These are phyloP conservation scores for Alternaria metachromatica DNA, from an alignment of 2,329 filamentous ascomycete species.

Conservation along the genomic window DNA sequence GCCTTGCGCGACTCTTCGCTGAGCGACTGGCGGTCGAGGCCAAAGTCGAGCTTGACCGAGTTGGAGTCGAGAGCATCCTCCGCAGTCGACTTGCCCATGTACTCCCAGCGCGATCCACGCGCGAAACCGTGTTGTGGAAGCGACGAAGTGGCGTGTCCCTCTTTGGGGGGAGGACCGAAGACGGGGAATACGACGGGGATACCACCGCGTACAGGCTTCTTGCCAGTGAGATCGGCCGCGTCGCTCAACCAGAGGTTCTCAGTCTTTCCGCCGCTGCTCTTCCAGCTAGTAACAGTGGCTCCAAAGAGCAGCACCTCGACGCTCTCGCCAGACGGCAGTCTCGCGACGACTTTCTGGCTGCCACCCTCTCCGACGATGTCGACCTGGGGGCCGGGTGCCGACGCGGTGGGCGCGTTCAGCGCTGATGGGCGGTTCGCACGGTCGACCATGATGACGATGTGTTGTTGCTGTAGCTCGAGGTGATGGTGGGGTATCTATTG, in stretches of 20 bases:
- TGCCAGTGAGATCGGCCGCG: constrained; percentile 80
- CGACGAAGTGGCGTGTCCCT: constrained; percentile 75
- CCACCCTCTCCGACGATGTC: constrained; percentile 76
- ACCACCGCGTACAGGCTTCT: constrained; percentile 87
- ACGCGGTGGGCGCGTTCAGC: constrained; percentile 65
- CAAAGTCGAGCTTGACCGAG: constrained; percentile 94
- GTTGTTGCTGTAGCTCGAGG: constrained; percentile 10
- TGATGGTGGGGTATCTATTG: constrained; percentile 7
- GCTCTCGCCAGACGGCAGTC: constrained; percentile 83
- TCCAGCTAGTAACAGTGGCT: constrained; percentile 93
- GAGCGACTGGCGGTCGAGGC: constrained; percentile 77
- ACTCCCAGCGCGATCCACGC: constrained; percentile 89
- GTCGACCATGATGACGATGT: constrained; percentile 68
- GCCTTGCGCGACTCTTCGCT: constrained; percentile 70
- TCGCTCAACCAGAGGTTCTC: constrained; percentile 91
- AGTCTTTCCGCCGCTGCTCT: constrained; percentile 71
- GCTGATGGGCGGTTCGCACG: constrained; percentile 83
- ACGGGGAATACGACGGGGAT: constrained; percentile 94
- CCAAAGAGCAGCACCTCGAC: constrained; percentile 88
- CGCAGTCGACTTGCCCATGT: constrained; percentile 83
- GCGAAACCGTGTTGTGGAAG: constrained; percentile 96
- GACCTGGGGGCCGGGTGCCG: constrained; percentile 70
- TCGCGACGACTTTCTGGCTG: constrained; percentile 76
- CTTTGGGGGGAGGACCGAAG: constrained; percentile 78
- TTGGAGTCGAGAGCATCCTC: constrained; percentile 59